Evolutionary conservation across 2,329 filamentous ascomycete genomes (phyloP).

Genomic region (Phoma sp.): DNA sequence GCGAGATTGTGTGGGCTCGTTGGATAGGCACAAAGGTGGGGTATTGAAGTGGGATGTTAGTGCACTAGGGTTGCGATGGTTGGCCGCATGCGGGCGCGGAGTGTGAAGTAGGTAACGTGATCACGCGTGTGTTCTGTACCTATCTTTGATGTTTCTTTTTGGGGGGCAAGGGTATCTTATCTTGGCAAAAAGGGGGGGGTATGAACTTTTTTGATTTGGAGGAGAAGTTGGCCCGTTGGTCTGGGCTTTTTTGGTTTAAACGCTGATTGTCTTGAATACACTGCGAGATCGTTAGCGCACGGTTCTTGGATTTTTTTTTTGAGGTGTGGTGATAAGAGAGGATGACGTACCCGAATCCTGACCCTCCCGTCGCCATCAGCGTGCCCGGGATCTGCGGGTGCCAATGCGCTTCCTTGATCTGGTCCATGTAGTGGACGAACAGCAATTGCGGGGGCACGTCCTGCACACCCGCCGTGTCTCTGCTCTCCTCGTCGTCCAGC

Average conservation of each 20-base stretch:
- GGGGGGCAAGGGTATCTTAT: constrained; percentile 1
- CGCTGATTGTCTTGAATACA: constrained; percentile 51
- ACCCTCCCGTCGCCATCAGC: constrained; percentile 86
- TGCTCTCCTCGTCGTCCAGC: constrained; percentile 94
- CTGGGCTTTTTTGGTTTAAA: constrained; percentile 27
- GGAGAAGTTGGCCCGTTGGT: not conserved
- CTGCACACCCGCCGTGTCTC: constrained; percentile 81
- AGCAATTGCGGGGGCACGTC: constrained; percentile 93
- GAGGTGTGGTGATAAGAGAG: too few relatives aligned
- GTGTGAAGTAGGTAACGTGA: constrained; percentile 23
- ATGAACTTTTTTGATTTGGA: not conserved
- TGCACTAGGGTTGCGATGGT: not conserved
- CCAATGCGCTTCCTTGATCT: constrained; percentile 96
- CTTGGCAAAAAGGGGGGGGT: not conserved
- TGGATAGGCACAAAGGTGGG: not conserved
- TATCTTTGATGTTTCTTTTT: not conserved
- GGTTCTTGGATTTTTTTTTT: not conserved
- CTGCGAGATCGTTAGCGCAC: constrained; percentile 22
- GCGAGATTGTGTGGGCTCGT: not conserved
- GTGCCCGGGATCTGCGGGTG: constrained; percentile 93
- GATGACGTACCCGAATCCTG: constrained; percentile 69
- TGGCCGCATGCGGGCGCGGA: constrained; percentile 2
- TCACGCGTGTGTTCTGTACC: constrained; percentile 13
- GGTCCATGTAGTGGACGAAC: constrained; percentile 95
- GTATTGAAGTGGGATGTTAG: not conserved